Evolutionary conservation across 306 rosid species (phyloP).

Genomic region (cucumber (Cucumis sativus)): DNA sequence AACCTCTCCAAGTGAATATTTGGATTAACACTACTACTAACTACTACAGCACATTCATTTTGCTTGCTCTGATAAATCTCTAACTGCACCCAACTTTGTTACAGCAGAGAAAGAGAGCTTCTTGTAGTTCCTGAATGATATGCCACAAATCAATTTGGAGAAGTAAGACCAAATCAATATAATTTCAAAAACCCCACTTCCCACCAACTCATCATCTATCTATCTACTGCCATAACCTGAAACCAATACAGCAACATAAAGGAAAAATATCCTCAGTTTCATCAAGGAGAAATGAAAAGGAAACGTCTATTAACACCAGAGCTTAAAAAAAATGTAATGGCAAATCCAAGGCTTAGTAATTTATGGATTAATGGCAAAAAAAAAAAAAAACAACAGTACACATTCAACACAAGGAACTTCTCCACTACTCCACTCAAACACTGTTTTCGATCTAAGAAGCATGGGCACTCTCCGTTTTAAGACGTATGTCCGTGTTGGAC

Average conservation of each 20-base stretch:
- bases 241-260: conserved; percentile 30
- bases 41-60: neutral
- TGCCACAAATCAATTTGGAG: conserved; percentile 2
- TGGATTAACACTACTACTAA: neutral
- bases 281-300: neutral
- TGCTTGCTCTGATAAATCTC: neutral
- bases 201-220: conserved; percentile 54
- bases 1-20: neutral
- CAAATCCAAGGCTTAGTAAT: neutral
- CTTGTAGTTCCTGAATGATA: neutral
- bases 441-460: no score
- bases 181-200: conserved; percentile 22
- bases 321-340: neutral
- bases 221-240: conserved; percentile 60
- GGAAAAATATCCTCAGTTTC: neutral
- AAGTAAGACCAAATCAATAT: conserved; percentile 26
- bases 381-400: neutral
- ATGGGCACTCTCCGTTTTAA: no score
- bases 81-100: neutral
- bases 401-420: neutral
- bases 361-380: neutral
- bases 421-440: neutral
- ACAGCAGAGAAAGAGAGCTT: neutral
- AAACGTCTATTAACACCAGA: neutral
- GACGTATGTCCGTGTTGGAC: no score